Evolutionary conservation across 306 rosid species (phyloP), one percentile per base, ranked within the genome.

Genomic region (Glycine latifolia): DNA sequence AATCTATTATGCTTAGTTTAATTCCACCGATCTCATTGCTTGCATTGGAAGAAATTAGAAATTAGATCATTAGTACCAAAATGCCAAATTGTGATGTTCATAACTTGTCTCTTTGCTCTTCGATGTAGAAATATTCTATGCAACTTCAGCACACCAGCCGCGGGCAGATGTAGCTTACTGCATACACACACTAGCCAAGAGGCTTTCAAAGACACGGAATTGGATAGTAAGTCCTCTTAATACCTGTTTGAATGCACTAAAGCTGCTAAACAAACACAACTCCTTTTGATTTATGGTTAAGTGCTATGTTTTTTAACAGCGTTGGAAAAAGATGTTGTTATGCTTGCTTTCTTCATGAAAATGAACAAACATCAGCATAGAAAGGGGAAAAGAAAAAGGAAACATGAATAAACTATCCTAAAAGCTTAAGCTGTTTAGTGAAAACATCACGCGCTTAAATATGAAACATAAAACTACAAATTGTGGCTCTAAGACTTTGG

Each of bases 131-230:
- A 95, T 95, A 55, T 90, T 90, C 67, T 85, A 90, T 26, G 94
- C 99, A 2, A 91, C 99, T 26, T 90, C 98, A 15, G 88, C 89
- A 16, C 88, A 81, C 10, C 94, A 92, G 47, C 99, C 99, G 7
- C 79, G 97, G 10, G 94, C 96, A 54, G 99, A 91, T 90, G 97
- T 95, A 73, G 94, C 91, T 52, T 93, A 95, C 69, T 91, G 99
- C 89, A 91, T 95, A 77, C 98, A 90, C 3, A 83, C 92, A 26
- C 85, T 93, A 74, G 74, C 94, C 58, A 91, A 82, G 89, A 91
- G 99, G 85, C 86, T 95, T 68, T 84, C 88, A 75, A 95, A 95
- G 90, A 95, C 99, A 1, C 65, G 85, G 80, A 91, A 83, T 87
- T 95, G 98, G 99, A 91, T 90, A 63, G 99, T 95, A 87, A 82